Evolutionary conservation across 768 basidiomycete species (phyloP).

Genomic region (Mycena epipterygia): DNA sequence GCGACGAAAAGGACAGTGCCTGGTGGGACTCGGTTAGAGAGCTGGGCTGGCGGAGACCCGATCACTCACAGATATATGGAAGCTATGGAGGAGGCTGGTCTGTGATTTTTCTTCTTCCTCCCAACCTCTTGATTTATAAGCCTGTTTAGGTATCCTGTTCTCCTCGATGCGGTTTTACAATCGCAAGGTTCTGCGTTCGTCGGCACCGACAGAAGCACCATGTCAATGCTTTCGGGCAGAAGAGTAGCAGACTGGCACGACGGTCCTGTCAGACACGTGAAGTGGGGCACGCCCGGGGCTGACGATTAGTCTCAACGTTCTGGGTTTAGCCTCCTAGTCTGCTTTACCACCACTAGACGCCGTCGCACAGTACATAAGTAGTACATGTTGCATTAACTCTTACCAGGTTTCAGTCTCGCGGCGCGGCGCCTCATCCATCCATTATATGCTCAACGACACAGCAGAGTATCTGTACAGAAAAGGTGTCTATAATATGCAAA

Average conservation of each 20-base stretch:
- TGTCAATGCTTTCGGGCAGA: conserved; percentile 59
- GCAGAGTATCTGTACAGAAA: conserved; percentile 25
- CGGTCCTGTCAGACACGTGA: conserved; percentile 52
- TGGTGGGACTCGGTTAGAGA: conserved; percentile 51
- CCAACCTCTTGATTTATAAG: neutral
- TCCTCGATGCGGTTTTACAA: conserved; percentile 67
- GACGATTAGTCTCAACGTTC: no score
- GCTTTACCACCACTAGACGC: no score
- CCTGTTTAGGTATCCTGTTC: conserved; percentile 58
- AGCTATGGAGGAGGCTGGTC: conserved; percentile 48
- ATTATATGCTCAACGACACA: conserved; percentile 35
- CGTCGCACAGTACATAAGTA: no score
- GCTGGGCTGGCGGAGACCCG: conserved; percentile 49
- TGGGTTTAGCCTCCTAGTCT: no score
- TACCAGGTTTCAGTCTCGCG: no score
- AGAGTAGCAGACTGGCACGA: conserved; percentile 63
- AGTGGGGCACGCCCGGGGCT: conserved; percentile 57
- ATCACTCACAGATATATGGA: conserved; percentile 48
- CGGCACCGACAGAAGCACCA: conserved; percentile 64
- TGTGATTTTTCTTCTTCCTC: neutral
- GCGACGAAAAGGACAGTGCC: conserved; percentile 52
- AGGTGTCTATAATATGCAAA: conserved; percentile 25
- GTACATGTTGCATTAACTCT: no score
- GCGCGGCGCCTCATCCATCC: conserved; percentile 11
- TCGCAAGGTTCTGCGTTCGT: conserved; percentile 62